A percentile compares a stretch with the other conserved stretches of the same genome.
These are phyloP conservation scores for Stachybotrys chartarum DNA, from an alignment of 2,329 filamentous ascomycete genomes.

Conservation along the genomic window DNA sequence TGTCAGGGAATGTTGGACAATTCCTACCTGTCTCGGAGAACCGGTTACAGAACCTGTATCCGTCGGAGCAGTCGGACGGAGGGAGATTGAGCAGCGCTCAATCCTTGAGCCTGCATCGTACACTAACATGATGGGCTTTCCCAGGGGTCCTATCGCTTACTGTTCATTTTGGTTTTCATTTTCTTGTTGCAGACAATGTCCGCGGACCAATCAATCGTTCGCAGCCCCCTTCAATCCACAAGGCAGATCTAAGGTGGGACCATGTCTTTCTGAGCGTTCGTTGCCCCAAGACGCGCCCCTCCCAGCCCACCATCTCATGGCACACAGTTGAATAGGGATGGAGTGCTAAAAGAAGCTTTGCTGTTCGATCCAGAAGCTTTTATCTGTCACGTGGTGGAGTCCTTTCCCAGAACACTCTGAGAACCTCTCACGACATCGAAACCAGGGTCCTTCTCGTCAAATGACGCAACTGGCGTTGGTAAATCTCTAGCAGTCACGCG, in stretches of 20 bases:
- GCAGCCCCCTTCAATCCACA: slow-evolving; percentile 9
- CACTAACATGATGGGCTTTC: neutral
- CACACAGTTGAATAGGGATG: neutral
- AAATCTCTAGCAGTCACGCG: neutral
- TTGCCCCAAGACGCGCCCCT: slow-evolving; percentile 8
- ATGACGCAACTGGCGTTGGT: neutral
- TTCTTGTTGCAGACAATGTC: too few species aligned
- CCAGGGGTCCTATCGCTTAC: neutral
- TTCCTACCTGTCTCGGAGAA: neutral
- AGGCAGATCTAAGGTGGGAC: slow-evolving; percentile 14
- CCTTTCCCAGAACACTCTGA: neutral
- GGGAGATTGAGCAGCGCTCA: too few species aligned
- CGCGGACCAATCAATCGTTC: slow-evolving; percentile 4
- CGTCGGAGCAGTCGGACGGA: too few species aligned
- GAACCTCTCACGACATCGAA: neutral
- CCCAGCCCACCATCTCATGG: neutral
- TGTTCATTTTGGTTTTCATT: too few species aligned
- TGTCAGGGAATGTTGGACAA: neutral
- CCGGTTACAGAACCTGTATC: neutral
- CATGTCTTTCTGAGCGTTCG: slow-evolving; percentile 1
- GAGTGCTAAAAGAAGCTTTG: neutral
- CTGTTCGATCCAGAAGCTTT: slow-evolving; percentile 2
- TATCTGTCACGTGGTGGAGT: neutral
- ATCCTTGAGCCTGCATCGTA: neutral
- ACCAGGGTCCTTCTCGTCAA: neutral